Percentiles rank a stretch among this genome's conserved stretches.
These are phyloP conservation scores for Aspergillus texensis DNA, from an alignment of 2,329 filamentous ascomycete genomes.

Conservation along the genomic window DNA sequence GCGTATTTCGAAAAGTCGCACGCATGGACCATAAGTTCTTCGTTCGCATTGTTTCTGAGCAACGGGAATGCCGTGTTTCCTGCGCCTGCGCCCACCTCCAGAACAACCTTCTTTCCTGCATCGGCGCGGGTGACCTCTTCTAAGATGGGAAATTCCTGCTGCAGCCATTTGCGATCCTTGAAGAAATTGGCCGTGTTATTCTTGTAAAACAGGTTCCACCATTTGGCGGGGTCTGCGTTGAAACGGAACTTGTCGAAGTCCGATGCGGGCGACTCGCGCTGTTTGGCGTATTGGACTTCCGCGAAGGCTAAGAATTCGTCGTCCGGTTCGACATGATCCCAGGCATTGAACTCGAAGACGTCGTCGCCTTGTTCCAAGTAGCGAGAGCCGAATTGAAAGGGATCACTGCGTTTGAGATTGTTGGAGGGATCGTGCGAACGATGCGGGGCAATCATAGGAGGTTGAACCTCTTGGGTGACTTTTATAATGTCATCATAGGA, in stretches of 20 bases:
- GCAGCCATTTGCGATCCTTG: slow-evolving; percentile 97
- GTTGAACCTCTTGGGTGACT: slow-evolving; percentile 50
- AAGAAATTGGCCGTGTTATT: slow-evolving; percentile 98
- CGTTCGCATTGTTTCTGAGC: slow-evolving; percentile 80
- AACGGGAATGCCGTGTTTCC: slow-evolving; percentile 97
- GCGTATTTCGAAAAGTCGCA: slow-evolving; percentile 97
- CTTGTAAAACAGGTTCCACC: slow-evolving; percentile 98
- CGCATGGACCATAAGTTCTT: slow-evolving; percentile 79
- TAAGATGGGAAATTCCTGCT: slow-evolving; percentile 93
- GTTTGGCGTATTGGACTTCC: slow-evolving; percentile 79
- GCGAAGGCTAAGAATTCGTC: slow-evolving; percentile 84
- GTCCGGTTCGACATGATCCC: slow-evolving; percentile 97
- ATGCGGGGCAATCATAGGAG: slow-evolving; percentile 56
- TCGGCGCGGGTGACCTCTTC: slow-evolving; percentile 70
- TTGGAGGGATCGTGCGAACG: slow-evolving; percentile 69
- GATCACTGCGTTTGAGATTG: slow-evolving; percentile 85
- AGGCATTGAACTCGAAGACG: slow-evolving; percentile 96
- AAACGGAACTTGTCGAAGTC: slow-evolving; percentile 92
- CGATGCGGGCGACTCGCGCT: slow-evolving; percentile 82
- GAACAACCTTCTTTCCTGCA: slow-evolving; percentile 69
- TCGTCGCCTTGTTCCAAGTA: slow-evolving; percentile 81
- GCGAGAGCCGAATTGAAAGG: slow-evolving; percentile 93
- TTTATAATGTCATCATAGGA: slow-evolving; percentile 32
- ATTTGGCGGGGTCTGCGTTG: slow-evolving; percentile 87
- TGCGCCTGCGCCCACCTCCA: slow-evolving; percentile 93